Conservation (phyloP, 371 early-diverging fungal genomes). For the Rhizopus sp. region DNA sequence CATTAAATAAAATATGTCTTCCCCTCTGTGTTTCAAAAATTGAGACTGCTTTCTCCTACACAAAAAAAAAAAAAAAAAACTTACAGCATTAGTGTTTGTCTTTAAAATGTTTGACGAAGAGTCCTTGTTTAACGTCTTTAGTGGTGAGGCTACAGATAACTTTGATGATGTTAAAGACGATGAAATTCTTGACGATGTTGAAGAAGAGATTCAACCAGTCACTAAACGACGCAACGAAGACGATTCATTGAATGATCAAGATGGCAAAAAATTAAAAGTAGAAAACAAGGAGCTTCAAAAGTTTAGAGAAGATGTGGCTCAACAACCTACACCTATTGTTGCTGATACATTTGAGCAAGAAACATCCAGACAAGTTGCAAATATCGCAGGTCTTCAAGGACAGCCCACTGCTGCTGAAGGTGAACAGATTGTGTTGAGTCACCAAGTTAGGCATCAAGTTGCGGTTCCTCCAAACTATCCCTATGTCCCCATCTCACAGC, state of each 20-base stretch:
- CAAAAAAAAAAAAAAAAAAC: no score
- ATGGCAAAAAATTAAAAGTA: slow-evolving; percentile 15
- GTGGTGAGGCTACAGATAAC: slow-evolving; percentile 18
- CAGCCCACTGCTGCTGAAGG: slow-evolving; percentile 52
- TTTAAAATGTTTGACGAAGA: slow-evolving; percentile 28
- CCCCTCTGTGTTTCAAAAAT: no score
- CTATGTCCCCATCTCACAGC: slow-evolving; percentile 87
- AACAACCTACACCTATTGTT: slow-evolving; percentile 59
- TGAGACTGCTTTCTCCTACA: no score
- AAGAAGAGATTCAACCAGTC: not conserved
- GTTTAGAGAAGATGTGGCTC: slow-evolving; percentile 22
- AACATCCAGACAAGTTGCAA: slow-evolving; percentile 70
- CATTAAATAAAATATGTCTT: slow-evolving; percentile 10
- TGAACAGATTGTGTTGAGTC: slow-evolving; percentile 56
- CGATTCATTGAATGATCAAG: slow-evolving; percentile 10
- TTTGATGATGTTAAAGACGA: slow-evolving; percentile 29
- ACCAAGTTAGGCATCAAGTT: slow-evolving; percentile 91
- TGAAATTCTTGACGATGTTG: not conserved
- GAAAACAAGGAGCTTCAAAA: slow-evolving; percentile 12
- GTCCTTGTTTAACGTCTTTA: slow-evolving; percentile 22
- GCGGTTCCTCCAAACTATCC: slow-evolving; percentile 88
- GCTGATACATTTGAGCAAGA: slow-evolving; percentile 82
- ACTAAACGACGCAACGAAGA: slow-evolving; percentile 12
- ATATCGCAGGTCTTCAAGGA: slow-evolving; percentile 62
- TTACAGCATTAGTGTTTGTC: no score